A percentile compares a stretch with the other conserved stretches of the same genome.
Evolutionary conservation across 805 yeast genomes (phyloP).

Genomic region (Cyberlindnera mrakii): DNA sequence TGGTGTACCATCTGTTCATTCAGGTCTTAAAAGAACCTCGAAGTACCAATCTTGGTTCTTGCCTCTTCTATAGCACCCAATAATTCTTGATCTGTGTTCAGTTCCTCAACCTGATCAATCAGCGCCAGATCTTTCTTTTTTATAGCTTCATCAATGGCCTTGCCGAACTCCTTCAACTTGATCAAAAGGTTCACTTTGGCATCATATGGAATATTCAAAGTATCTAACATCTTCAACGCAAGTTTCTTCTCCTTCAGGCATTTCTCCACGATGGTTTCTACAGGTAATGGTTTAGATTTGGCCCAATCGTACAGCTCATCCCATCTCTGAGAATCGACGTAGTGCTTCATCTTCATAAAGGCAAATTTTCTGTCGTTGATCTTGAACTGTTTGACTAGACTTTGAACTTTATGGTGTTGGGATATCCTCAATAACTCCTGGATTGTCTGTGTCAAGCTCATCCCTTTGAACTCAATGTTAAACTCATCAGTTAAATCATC

Average conservation of each 20-base stretch:
- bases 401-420: conserved; percentile 44
- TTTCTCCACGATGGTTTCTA: conserved; percentile 42
- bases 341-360: conserved; percentile 44
- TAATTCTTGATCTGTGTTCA: conserved; percentile 3
- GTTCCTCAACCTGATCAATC: conserved; percentile 7
- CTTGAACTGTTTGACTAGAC: conserved; percentile 46
- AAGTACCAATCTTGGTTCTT: conserved; percentile 7
- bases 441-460: conserved; percentile 45
- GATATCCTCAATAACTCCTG: conserved; percentile 37
- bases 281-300: conserved; percentile 41
- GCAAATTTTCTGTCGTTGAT: conserved; percentile 53
- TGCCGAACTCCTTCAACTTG: conserved; percentile 15
- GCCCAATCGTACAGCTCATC: conserved; percentile 52
- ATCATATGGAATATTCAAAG: conserved; percentile 14
- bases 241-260: conserved; percentile 13
- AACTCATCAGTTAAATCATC: conserved; percentile 36
- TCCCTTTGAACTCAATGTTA: conserved; percentile 33
- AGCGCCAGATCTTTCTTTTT: conserved; percentile 12
- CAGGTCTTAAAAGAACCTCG: conserved; percentile 8
- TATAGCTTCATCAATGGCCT: conserved; percentile 18
- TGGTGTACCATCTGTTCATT: background rate
- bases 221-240: conserved; percentile 14
- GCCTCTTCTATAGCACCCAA: conserved; percentile 6
- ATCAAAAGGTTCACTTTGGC: conserved; percentile 12
- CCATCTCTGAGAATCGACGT: conserved; percentile 42